Conservation (phyloP, 345 rosid genomes). For the Acer negundo region DNA sequence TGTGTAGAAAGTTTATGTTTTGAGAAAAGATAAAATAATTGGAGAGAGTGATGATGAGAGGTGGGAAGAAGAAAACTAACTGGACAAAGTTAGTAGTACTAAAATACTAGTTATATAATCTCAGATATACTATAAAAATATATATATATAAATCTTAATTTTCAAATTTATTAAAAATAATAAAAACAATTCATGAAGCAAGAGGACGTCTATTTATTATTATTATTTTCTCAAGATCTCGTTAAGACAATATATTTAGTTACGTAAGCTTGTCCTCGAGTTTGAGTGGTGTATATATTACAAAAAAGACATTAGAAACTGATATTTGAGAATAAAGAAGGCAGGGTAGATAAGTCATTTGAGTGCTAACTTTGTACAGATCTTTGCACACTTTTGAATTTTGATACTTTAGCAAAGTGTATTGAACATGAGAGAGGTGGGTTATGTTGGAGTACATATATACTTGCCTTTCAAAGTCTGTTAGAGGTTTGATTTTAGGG, state of each 20-base stretch:
- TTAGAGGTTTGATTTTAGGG: constrained; percentile 4
- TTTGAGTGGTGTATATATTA: not conserved
- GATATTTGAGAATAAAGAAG: not conserved
- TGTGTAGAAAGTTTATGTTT: constrained; percentile 15
- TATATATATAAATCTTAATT: not conserved
- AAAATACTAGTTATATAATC: constrained; percentile 22
- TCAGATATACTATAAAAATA: constrained; percentile 18
- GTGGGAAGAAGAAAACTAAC: constrained; percentile 13
- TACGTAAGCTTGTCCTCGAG: not conserved
- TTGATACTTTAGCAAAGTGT: not conserved
- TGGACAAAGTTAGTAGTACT: constrained; percentile 22
- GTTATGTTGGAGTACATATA: not conserved
- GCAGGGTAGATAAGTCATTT: not conserved
- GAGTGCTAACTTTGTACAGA: not conserved
- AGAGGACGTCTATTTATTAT: not conserved
- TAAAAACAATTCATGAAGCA: too few relatives aligned
- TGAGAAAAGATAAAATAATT: constrained; percentile 34
- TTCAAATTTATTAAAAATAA: not conserved
- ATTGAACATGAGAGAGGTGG: not conserved
- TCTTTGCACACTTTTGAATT: not conserved
- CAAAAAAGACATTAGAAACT: not conserved
- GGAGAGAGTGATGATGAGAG: constrained; percentile 21
- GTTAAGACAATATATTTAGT: not conserved
- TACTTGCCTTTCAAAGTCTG: constrained; percentile 27
- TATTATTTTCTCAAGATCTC: not conserved